Percentiles rank a stretch among this genome's conserved stretches.
Evolutionary conservation across 2,329 filamentous ascomycete species (phyloP).

Genomic region (Sarocladiaceae sp.): DNA sequence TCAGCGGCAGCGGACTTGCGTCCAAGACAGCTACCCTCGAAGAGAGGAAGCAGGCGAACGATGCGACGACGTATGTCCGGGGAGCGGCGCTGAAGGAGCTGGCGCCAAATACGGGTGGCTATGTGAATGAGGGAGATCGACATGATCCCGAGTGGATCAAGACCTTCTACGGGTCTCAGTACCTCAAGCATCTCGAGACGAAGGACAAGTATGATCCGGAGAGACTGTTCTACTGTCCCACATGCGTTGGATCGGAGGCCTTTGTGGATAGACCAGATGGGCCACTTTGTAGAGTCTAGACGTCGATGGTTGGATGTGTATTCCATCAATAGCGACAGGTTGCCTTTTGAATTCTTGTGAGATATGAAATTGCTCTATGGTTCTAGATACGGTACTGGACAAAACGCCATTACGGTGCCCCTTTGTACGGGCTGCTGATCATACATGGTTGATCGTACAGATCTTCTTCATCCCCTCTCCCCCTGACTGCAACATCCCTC

Average conservation of each 20-base stretch:
- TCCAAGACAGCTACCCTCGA: constrained; percentile 13
- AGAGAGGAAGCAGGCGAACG: constrained; percentile 14
- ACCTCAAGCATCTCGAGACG: constrained; percentile 20
- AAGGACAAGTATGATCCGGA: constrained; percentile 29
- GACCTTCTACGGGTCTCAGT: constrained; percentile 29
- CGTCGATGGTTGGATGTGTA: too few species aligned
- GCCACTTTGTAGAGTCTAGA: constrained; percentile 13
- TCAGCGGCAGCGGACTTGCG: constrained; percentile 15
- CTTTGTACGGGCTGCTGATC: constrained; percentile 4
- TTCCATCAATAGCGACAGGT: too few species aligned
- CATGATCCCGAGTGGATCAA: constrained; percentile 25
- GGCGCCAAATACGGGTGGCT: constrained; percentile 32
- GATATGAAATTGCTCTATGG: too few species aligned
- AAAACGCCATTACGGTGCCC: background rate
- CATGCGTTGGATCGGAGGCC: constrained; percentile 30
- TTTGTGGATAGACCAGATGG: constrained; percentile 20
- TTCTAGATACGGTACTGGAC: too few species aligned
- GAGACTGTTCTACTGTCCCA: constrained; percentile 29
- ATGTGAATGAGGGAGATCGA: constrained; percentile 36
- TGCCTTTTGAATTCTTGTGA: too few species aligned
- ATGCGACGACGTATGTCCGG: constrained; percentile 23
- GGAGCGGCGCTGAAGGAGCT: constrained; percentile 25
- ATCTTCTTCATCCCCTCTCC: background rate
- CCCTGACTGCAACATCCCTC: background rate
- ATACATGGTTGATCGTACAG: too few species aligned